Percentiles rank a stretch among this genome's conserved stretches.
These are phyloP conservation scores for Moniliophthora roreri DNA, from an alignment of 1,284 basidiomycete species.

Conservation along the genomic window DNA sequence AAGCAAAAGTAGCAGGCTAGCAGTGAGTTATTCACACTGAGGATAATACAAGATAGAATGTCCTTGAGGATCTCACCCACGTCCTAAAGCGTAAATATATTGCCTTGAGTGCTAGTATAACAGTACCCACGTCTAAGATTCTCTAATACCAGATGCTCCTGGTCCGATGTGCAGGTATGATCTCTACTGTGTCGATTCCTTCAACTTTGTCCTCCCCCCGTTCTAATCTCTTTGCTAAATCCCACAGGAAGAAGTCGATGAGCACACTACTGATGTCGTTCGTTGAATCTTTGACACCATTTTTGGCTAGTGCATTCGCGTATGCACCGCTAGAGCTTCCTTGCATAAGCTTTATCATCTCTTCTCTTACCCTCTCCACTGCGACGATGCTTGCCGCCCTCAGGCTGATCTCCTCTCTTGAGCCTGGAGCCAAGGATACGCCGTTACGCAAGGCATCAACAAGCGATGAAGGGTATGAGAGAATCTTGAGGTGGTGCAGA, in stretches of 20 bases:
- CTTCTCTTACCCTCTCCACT: constrained; percentile 66
- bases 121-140: too few relatives aligned
- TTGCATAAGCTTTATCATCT: constrained; percentile 38
- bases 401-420: constrained; percentile 67
- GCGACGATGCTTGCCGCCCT: constrained; percentile 74
- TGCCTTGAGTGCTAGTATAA: too few relatives aligned
- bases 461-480: constrained; percentile 64
- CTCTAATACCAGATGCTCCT: constrained; percentile 79
- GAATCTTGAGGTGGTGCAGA: constrained; percentile 72
- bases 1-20: too few relatives aligned
- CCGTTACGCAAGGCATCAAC: constrained; percentile 44
- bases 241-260: constrained; percentile 87
- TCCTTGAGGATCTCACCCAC: too few relatives aligned
- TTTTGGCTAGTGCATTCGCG: constrained; percentile 11
- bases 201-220: constrained; percentile 54
- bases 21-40: too few relatives aligned
- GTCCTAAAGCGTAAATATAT: too few relatives aligned
- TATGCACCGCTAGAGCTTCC: constrained; percentile 18
- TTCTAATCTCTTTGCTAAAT: constrained; percentile 77
- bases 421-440: constrained; percentile 49
- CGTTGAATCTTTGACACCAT: constrained; percentile 24
- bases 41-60: too few relatives aligned
- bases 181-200: constrained; percentile 53
- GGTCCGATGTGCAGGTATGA: constrained; percentile 74
- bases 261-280: constrained; percentile 64